Base-by-base conservation (phyloP, 208 protist species). In the Leishmania tropica region DNA sequence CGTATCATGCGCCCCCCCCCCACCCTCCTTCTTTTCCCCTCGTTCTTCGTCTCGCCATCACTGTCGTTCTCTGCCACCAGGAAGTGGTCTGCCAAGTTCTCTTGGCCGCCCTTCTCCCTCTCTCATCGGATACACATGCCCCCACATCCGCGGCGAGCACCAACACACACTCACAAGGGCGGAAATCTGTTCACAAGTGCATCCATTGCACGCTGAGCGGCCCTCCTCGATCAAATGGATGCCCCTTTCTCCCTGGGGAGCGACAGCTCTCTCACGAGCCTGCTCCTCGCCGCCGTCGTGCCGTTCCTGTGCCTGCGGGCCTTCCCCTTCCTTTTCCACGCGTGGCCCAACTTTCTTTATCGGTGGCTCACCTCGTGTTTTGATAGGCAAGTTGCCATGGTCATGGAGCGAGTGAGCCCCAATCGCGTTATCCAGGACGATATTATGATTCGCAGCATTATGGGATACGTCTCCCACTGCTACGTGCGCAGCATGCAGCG, bases 291-390 rank as follows among this genome's bases (percentile, higher is more conserved):
- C 1, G 72, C 84, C 24, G 40, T 93, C 53, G 40, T 91, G 7
- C 91, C 91, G 1, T 76, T 84, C 76, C 31, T 93, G n/a, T 80
- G 72, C 31, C 37, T 75, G 31, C 76, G 78, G 0, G 15, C 93
- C 37, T 82, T 86, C 48, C 15, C 70, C 60, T 92, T 95, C 72
- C 81, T 94, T 58, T 75, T 68, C 6, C 78, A 89, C 35, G 84
- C 78, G n/a, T 94, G 91, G 89, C 91, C 91, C 10, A 84, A 83
- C 73, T 62, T 86, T 35, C 53, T 88, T 0, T 85, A 88, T 70
- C 83, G 83, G 40, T 35, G 67, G 56, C 77, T 88, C 56, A 79
- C 76, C 31, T 77, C 73, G 35, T 54, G 79, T 2, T 40, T 87
- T 51, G 79, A 81, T 42, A 79, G 85, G 51, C 83, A 91, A 67